A percentile compares a stretch with the other conserved stretches of the same genome.
These are phyloP conservation scores for Globisporangium solare DNA, from an alignment of 352 stramenopile genomes.

Conservation along the genomic window DNA sequence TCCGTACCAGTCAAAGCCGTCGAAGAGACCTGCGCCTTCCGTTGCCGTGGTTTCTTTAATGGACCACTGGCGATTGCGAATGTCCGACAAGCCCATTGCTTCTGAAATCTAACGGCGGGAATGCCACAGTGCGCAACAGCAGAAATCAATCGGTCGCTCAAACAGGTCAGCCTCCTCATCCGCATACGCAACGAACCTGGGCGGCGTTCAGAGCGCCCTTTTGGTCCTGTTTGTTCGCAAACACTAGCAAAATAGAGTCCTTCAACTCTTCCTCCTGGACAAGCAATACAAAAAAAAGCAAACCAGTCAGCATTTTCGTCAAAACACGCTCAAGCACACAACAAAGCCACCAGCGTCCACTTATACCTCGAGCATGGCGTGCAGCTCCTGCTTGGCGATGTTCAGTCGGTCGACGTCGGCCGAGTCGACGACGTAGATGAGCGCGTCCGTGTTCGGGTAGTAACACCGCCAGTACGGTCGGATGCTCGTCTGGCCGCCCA, in stretches of 20 bases:
- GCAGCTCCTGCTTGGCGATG: constrained; percentile 97
- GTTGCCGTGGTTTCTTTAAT: constrained; percentile 99
- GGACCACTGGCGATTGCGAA: constrained; percentile 99
- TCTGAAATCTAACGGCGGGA: constrained; percentile 92
- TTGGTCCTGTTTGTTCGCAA: constrained; percentile 99
- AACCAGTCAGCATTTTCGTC: neutral
- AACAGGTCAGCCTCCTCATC: neutral
- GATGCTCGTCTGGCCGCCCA: constrained; percentile 99
- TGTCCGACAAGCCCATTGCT: constrained; percentile 95
- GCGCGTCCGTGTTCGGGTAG: constrained; percentile 98
- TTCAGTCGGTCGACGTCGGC: constrained; percentile 96
- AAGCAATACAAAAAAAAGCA: constrained; percentile 5
- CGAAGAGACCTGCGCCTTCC: constrained; percentile 97
- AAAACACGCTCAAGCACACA: neutral
- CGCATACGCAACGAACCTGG: constrained; percentile 42
- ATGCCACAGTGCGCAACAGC: neutral
- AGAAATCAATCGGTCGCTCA: neutral
- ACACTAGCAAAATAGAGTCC: constrained; percentile 98
- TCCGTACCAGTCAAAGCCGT: constrained; percentile 98
- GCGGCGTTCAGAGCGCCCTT: constrained; percentile 89
- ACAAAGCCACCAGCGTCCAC: neutral
- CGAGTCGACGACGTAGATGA: constrained; percentile 96
- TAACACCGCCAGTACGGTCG: constrained; percentile 99
- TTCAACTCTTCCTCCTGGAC: constrained; percentile 97
- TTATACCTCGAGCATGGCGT: constrained; percentile 94